A percentile compares a stretch with the other conserved stretches of the same genome.
Evolutionary conservation across 2,329 filamentous ascomycete genomes (phyloP).

Genomic region (Neofusicoccum parvum): DNA sequence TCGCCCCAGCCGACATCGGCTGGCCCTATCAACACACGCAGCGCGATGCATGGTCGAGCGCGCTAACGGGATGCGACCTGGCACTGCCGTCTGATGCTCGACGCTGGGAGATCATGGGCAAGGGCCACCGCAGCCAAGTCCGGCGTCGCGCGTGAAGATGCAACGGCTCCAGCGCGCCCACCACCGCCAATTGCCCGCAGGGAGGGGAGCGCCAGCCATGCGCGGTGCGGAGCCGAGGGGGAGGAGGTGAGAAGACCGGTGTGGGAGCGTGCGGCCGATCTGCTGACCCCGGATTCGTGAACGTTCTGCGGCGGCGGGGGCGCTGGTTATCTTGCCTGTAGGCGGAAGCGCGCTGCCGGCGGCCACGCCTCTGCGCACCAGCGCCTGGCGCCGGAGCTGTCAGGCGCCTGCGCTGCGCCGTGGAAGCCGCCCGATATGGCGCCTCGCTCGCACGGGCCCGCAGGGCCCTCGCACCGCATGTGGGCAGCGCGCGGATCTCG

Average conservation of each 20-base stretch:
- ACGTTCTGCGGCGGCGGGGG: constrained; percentile 12
- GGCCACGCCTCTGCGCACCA: too few relatives aligned
- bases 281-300: constrained; percentile 17
- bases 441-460: background rate
- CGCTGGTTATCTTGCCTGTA: background rate
- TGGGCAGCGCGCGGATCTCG: constrained; percentile 1
- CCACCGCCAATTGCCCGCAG: background rate
- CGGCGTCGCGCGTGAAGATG: background rate
- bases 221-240: background rate
- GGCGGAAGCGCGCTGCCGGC: background rate
- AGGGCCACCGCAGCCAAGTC: background rate
- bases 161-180: background rate
- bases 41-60: background rate
- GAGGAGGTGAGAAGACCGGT: background rate
- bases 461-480: background rate
- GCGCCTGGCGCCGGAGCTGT: too few relatives aligned
- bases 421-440: background rate
- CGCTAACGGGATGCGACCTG: constrained; percentile 17
- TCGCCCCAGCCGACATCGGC: constrained; percentile 19
- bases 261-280: background rate
- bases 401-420: too few relatives aligned
- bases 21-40: constrained; percentile 16
- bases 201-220: background rate
- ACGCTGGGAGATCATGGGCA: constrained; percentile 6
- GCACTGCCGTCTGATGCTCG: constrained; percentile 15